These are phyloP conservation scores for Ophiostoma sp. DNA, from an alignment of 2,329 filamentous ascomycete genomes.

Conservation along the genomic window DNA sequence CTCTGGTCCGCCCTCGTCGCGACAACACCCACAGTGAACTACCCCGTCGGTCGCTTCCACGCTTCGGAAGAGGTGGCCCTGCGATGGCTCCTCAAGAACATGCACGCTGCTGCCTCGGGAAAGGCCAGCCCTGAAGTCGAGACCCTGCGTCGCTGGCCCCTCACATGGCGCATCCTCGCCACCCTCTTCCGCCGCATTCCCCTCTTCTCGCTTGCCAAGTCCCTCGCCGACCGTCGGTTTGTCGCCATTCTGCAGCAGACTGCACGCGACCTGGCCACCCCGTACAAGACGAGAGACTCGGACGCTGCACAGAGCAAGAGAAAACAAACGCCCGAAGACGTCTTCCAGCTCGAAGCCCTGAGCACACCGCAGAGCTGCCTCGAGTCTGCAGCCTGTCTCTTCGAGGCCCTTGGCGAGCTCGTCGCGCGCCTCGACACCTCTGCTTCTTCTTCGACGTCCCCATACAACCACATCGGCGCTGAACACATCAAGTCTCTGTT, in stretches of 20 bases:
- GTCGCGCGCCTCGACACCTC: conserved; percentile 40
- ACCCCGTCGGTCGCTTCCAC: conserved; percentile 39
- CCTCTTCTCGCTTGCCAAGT: conserved; percentile 61
- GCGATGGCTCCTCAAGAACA: conserved; percentile 58
- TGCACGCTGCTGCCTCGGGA: conserved; percentile 41
- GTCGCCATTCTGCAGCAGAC: conserved; percentile 60
- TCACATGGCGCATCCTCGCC: conserved; percentile 57
- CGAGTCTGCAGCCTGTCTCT: conserved; percentile 44
- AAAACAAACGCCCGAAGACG: conserved; percentile 21
- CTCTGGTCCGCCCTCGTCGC: conserved; percentile 47
- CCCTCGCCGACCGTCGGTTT: conserved; percentile 65
- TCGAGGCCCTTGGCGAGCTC: conserved; percentile 43
- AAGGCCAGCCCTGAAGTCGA: conserved; percentile 41
- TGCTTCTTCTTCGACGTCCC: not conserved
- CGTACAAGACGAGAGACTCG: conserved; percentile 24
- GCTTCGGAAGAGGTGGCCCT: conserved; percentile 54
- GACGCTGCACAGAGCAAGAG: conserved; percentile 18
- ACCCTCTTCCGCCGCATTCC: conserved; percentile 61
- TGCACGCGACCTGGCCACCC: conserved; percentile 51
- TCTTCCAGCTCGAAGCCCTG: conserved; percentile 40
- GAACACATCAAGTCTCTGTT: conserved; percentile 56
- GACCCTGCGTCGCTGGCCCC: conserved; percentile 49
- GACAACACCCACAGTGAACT: conserved; percentile 33
- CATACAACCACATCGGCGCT: conserved; percentile 46
- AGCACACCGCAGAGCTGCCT: conserved; percentile 40